These are phyloP conservation scores for Cordyceps pruinosa DNA, from an alignment of 2,329 filamentous ascomycete genomes.

Conservation along the genomic window DNA sequence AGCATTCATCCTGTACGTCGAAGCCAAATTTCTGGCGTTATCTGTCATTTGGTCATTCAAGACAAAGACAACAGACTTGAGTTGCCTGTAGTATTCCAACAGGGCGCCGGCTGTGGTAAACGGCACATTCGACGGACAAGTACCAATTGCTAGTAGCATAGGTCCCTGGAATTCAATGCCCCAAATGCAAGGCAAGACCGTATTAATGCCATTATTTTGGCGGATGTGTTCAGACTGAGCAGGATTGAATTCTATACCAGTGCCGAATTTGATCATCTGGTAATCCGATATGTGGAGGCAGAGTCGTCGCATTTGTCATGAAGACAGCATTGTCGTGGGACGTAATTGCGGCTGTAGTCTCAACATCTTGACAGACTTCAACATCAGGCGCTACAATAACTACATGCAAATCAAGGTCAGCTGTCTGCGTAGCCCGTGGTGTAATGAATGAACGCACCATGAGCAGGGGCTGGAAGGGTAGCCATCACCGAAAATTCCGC, in stretches of 20 bases:
- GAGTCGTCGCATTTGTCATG: background rate
- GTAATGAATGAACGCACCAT: background rate
- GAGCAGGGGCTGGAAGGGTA: background rate
- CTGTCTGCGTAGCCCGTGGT: background rate
- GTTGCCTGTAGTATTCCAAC: slow-evolving; percentile 9
- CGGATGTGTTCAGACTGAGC: too few species aligned
- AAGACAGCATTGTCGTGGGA: background rate
- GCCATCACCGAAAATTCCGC: background rate
- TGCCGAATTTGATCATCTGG: slow-evolving; percentile 8
- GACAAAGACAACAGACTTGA: slow-evolving; percentile 12
- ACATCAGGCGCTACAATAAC: background rate
- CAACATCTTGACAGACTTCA: background rate
- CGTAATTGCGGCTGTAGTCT: background rate
- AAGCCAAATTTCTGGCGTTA: slow-evolving; percentile 14
- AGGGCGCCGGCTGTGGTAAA: slow-evolving; percentile 3
- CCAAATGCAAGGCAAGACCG: slow-evolving; percentile 17
- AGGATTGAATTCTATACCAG: slow-evolving; percentile 4
- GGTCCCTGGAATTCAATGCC: slow-evolving; percentile 15
- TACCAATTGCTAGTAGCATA: slow-evolving; percentile 15
- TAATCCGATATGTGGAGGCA: background rate
- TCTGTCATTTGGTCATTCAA: slow-evolving; percentile 16
- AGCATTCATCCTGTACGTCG: slow-evolving; percentile 13
- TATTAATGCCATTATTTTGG: background rate
- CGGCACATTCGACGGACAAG: slow-evolving; percentile 12
- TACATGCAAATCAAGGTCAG: background rate